phyloP scores from a whole-genome alignment of 78 protist genomes.

The Paratrimastix pyriformis region DNA sequence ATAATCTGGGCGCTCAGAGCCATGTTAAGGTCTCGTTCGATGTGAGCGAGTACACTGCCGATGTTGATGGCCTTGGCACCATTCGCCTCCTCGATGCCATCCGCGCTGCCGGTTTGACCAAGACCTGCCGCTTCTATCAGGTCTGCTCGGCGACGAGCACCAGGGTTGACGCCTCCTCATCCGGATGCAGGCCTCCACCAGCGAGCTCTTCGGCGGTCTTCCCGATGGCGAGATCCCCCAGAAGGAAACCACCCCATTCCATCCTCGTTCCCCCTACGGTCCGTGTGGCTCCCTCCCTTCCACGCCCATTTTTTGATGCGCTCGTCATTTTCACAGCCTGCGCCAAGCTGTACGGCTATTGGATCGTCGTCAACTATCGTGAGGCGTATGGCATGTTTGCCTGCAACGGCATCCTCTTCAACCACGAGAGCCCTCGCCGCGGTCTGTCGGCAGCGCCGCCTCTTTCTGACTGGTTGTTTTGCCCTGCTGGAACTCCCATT shows the following conservation, averaged over 20 bases:
- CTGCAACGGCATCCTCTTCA: slow-evolving; percentile 84
- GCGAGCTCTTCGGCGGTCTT: slow-evolving; percentile 81
- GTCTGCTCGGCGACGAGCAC: background rate
- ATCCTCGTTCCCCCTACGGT: background rate
- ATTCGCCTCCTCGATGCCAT: slow-evolving; percentile 80
- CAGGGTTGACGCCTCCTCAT: too few relatives aligned
- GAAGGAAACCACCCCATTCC: background rate
- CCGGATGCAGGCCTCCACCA: slow-evolving; percentile 57
- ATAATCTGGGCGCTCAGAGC: slow-evolving; percentile 80
- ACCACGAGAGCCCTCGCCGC: slow-evolving; percentile 72
- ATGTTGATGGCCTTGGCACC: slow-evolving; percentile 77
- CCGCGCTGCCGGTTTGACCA: slow-evolving; percentile 55
- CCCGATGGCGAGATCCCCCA: slow-evolving; percentile 69
- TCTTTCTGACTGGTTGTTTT: too few relatives aligned
- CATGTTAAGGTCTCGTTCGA: slow-evolving; percentile 72
- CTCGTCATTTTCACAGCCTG: too few relatives aligned
- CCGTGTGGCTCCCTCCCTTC: slow-evolving; percentile 61
- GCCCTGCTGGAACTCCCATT: too few relatives aligned
- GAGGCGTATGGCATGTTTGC: slow-evolving; percentile 78
- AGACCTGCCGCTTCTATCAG: slow-evolving; percentile 59
- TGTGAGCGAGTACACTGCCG: slow-evolving; percentile 78
- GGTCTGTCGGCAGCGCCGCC: slow-evolving; percentile 72
- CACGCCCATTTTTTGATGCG: too few relatives aligned
- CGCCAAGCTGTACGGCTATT: slow-evolving; percentile 84
- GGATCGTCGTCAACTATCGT: slow-evolving; percentile 84